Percentiles rank a stretch among this genome's conserved stretches.
phyloP scores from a whole-genome alignment of 2,329 filamentous ascomycete genomes.

The Mycosphaerelloides madeirae region DNA sequence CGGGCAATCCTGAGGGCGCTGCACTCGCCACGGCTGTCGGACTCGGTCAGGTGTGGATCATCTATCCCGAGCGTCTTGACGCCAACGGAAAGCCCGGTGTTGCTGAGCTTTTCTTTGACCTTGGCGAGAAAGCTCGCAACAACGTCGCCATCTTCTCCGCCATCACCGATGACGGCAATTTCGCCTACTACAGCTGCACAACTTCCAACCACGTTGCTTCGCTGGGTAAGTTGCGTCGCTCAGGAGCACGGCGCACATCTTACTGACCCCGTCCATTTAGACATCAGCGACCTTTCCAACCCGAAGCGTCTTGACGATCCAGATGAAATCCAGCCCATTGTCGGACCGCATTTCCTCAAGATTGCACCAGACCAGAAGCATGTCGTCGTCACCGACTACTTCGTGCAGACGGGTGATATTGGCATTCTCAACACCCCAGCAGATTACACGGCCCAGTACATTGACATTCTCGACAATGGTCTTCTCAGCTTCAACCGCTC shows the following conservation, averaged over 20 bases:
- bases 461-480: slow-evolving; percentile 54
- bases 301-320: slow-evolving; percentile 59
- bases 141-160: slow-evolving; percentile 58
- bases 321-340: slow-evolving; percentile 53
- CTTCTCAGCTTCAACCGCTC: slow-evolving; percentile 56
- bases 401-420: slow-evolving; percentile 59
- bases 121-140: slow-evolving; percentile 53
- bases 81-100: slow-evolving; percentile 53
- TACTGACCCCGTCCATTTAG: slow-evolving; percentile 49
- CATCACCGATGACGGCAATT: slow-evolving; percentile 54
- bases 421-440: slow-evolving; percentile 57
- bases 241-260: too few relatives aligned
- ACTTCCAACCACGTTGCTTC: too few relatives aligned
- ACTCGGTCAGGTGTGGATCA: slow-evolving; percentile 59
- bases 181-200: slow-evolving; percentile 42
- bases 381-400: slow-evolving; percentile 61
- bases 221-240: too few relatives aligned
- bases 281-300: slow-evolving; percentile 58
- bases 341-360: slow-evolving; percentile 62
- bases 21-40: slow-evolving; percentile 58
- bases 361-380: slow-evolving; percentile 61
- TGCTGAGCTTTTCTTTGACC: slow-evolving; percentile 55
- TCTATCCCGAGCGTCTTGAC: slow-evolving; percentile 57
- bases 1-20: slow-evolving; percentile 54
- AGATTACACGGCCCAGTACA: slow-evolving; percentile 60